Percentiles rank a stretch among this genome's conserved stretches.
These are phyloP conservation scores for Leccinum barrowsii DNA, from an alignment of 768 basidiomycete species.

Conservation along the genomic window DNA sequence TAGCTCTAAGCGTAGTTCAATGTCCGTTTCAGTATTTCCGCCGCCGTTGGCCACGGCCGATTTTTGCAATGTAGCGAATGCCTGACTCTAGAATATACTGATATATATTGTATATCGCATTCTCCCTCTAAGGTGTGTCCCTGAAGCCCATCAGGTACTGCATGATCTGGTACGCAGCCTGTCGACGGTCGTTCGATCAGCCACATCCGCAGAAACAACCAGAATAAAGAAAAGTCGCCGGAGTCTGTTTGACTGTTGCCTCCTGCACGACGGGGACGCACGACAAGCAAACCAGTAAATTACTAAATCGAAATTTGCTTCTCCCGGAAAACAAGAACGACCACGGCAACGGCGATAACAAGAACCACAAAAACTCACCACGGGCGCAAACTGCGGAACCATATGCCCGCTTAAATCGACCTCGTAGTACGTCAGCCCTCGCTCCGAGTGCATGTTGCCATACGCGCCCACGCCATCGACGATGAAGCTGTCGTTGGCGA, in stretches of 20 bases:
- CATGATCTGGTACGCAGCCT: conserved; percentile 72
- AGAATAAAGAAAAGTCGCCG: no score
- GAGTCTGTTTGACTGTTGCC: background rate
- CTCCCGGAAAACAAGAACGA: no score
- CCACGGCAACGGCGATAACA: background rate
- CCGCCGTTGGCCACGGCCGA: no score
- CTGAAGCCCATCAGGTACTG: conserved; percentile 65
- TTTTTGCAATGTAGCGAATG: no score
- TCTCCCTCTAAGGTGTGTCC: conserved; percentile 31
- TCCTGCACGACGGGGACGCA: background rate
- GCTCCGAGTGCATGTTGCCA: conserved; percentile 63
- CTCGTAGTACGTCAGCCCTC: conserved; percentile 65
- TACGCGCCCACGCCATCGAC: conserved; percentile 68
- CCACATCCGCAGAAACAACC: background rate
- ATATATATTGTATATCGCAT: background rate
- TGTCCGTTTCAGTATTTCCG: no score
- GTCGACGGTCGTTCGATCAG: background rate
- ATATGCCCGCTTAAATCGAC: conserved; percentile 71
- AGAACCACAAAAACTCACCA: conserved; percentile 36
- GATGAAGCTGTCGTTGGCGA: conserved; percentile 61
- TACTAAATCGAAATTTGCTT: no score
- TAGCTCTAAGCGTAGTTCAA: no score
- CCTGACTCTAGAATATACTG: no score
- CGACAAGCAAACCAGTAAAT: background rate
- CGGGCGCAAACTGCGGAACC: conserved; percentile 66